A percentile compares a stretch with the other conserved stretches of the same genome.
These are phyloP conservation scores for Pyrenophora teres DNA, from an alignment of 2,329 filamentous ascomycete genomes.

Conservation along the genomic window DNA sequence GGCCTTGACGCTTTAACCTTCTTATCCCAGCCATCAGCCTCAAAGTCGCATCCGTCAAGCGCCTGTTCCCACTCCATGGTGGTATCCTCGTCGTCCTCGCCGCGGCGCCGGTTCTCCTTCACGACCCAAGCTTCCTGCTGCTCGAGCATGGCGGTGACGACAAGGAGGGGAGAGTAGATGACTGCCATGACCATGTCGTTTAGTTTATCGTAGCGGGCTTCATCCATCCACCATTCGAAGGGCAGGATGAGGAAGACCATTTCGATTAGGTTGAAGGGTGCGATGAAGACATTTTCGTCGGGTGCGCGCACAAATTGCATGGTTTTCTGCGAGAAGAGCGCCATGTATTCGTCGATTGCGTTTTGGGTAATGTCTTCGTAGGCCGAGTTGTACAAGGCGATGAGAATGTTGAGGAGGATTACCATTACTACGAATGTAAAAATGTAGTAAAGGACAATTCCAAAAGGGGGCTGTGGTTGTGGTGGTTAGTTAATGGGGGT, in stretches of 20 bases:
- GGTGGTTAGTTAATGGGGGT: slow-evolving; percentile 5
- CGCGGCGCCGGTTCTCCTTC: slow-evolving; percentile 72
- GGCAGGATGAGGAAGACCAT: slow-evolving; percentile 77
- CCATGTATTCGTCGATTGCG: slow-evolving; percentile 93
- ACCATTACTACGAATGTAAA: slow-evolving; percentile 99
- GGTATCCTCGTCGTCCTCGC: slow-evolving; percentile 87
- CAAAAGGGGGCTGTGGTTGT: slow-evolving; percentile 71
- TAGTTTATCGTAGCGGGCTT: slow-evolving; percentile 71
- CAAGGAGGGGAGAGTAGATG: slow-evolving; percentile 81
- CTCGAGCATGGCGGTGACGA: slow-evolving; percentile 71
- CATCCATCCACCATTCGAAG: slow-evolving; percentile 95
- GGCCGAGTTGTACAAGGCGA: slow-evolving; percentile 94
- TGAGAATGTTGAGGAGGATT: slow-evolving; percentile 90
- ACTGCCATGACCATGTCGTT: slow-evolving; percentile 89
- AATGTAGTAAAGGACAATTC: slow-evolving; percentile 93
- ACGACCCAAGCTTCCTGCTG: slow-evolving; percentile 60
- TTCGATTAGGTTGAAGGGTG: slow-evolving; percentile 93
- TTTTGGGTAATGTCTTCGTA: slow-evolving; percentile 95
- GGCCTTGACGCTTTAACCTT: slow-evolving; percentile 75
- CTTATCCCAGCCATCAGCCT: slow-evolving; percentile 83
- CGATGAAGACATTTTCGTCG: slow-evolving; percentile 97
- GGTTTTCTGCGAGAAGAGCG: slow-evolving; percentile 89
- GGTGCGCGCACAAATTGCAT: slow-evolving; percentile 96
- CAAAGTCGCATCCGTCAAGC: slow-evolving; percentile 72
- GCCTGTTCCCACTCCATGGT: slow-evolving; percentile 94